Base-by-base conservation (phyloP, 106 monocot species). In the Agapanthus africanus region DNA sequence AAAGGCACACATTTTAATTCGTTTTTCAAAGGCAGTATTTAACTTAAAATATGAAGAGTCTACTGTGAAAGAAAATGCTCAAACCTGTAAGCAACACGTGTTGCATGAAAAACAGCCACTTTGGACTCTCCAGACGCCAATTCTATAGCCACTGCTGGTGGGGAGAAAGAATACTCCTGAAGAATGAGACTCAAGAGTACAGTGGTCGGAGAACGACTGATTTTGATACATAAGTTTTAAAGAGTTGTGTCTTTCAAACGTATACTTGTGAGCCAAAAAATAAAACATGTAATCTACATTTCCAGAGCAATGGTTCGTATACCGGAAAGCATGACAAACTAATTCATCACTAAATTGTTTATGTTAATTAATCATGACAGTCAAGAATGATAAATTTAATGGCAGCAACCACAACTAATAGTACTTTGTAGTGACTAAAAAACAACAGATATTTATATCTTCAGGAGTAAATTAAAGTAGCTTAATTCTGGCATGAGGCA, bases 71-170 rank as follows among this genome's bases (percentile, higher is more conserved):
- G 32, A 54, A 9, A 21, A 28, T n/a, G n/a, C n/a, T n/a, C n/a
- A n/a, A n/a, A 95, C 95, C 95, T 95, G 86, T 88, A 91, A 60
- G 95, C 91, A 83, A 95, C 88, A 79, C 95, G 88, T 23, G 79
- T 80, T 61, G 95, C 95, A 71, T 74, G 77, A 70, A 91, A 97
- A 46, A 68, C 69, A 65, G 82, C 70, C 39, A 74, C 84, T 77
- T 82, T 92, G 44, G 88, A 88, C 67, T 91, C 95, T 69, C 95
- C 95, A 67, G 95, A 88, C 19, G 74, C 86, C n/a, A 97, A 69
- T 33, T 91, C 86, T 75, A 97, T 89, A 42, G 88, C 88, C 38
- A 84, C 56, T 50, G 86, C 79, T 74, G 84, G 41, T 30, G 95
- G 91, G 30, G 84, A 86, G 73, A 97, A 97, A 44, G 91, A 84